Evolutionary conservation across 2,329 filamentous ascomycete genomes (phyloP).

Genomic region (Zasmidium citrigriseum): DNA sequence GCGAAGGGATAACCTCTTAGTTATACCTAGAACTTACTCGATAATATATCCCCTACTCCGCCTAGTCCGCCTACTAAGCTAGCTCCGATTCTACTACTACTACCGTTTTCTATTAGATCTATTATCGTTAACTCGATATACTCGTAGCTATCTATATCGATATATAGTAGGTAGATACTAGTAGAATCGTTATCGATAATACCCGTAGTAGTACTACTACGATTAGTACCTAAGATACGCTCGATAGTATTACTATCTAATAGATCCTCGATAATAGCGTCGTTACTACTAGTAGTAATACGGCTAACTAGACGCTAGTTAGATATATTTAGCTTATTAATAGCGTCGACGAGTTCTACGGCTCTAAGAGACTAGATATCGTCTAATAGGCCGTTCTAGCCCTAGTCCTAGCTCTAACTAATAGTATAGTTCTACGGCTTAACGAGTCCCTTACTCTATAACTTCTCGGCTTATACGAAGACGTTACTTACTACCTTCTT

Average conservation of each 20-base stretch:
- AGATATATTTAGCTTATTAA: not conserved
- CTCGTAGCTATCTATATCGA: not conserved
- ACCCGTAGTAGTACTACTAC: not conserved
- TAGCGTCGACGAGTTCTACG: not conserved
- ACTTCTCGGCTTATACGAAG: not conserved
- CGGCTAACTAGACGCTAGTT: not conserved
- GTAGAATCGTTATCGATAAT: not conserved
- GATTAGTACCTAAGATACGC: not conserved
- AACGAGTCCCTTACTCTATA: not conserved
- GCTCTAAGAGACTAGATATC: not conserved
- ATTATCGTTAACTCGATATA: not conserved
- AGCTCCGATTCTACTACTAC: not conserved
- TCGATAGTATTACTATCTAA: not conserved
- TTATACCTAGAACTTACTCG: too few relatives aligned
- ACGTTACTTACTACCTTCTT: constrained; percentile 1
- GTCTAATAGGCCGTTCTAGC: not conserved
- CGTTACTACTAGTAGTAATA: not conserved
- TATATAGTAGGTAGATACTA: not conserved
- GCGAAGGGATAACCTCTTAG: too few relatives aligned
- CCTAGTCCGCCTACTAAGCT: not conserved
- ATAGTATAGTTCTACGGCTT: not conserved
- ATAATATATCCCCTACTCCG: not conserved
- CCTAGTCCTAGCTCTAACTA: too few relatives aligned
- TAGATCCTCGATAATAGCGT: not conserved
- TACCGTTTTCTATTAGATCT: not conserved